phyloP scores from a whole-genome alignment of 2,329 filamentous ascomycete species.

The Pseudocercospora musae region DNA sequence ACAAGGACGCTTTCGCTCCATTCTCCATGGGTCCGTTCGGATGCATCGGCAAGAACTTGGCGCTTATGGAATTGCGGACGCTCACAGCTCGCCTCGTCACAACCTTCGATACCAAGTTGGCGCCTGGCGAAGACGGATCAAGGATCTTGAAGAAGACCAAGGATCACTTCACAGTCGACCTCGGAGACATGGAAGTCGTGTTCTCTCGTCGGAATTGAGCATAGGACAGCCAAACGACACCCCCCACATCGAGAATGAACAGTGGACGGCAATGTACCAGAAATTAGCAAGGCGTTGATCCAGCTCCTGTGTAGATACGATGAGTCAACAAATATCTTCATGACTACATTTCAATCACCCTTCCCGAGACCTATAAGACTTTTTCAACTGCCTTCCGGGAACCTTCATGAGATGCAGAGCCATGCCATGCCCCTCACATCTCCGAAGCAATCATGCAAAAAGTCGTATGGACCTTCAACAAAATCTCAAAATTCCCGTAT shows the following conservation, averaged over 20 bases:
- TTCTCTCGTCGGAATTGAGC: conserved; percentile 18
- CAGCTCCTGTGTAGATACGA: neutral
- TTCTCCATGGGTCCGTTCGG: conserved; percentile 37
- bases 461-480: neutral
- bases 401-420: too few species aligned
- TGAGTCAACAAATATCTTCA: neutral
- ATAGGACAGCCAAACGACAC: neutral
- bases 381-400: too few species aligned
- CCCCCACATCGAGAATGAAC: neutral
- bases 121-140: conserved; percentile 36
- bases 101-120: conserved; percentile 38
- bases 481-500: neutral
- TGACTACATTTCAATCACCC: too few species aligned
- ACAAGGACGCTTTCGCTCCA: conserved; percentile 39
- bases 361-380: too few species aligned
- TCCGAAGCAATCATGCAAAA: neutral
- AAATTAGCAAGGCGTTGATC: neutral
- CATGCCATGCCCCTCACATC: too few species aligned
- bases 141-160: conserved; percentile 33
- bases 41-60: conserved; percentile 40
- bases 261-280: neutral
- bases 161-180: conserved; percentile 39
- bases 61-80: conserved; percentile 38
- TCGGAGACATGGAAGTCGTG: conserved; percentile 27
- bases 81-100: conserved; percentile 36